Conservation (phyloP, 2,329 filamentous ascomycete species). For the Epichloe amarillans region DNA sequence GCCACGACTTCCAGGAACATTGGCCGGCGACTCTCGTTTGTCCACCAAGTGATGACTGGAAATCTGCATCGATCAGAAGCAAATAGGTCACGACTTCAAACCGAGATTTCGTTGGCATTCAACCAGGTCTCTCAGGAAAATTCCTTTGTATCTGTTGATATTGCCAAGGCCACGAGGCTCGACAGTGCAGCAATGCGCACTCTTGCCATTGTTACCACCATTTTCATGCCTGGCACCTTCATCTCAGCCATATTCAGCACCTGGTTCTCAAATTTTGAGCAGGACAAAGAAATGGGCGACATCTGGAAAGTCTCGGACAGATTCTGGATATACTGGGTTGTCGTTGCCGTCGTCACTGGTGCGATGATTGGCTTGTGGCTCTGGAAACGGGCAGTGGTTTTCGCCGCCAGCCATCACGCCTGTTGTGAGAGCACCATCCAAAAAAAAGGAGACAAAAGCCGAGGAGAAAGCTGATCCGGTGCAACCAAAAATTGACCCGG, state of each 20-base stretch:
- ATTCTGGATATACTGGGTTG: constrained; percentile 25
- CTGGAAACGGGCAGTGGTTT: too few relatives aligned
- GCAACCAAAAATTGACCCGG: too few relatives aligned
- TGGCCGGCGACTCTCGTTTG: too few relatives aligned
- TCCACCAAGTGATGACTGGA: constrained; percentile 39
- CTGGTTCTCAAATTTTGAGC: constrained; percentile 24
- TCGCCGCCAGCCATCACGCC: too few relatives aligned
- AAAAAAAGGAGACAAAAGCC: too few relatives aligned
- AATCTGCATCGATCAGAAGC: too few relatives aligned
- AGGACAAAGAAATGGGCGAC: constrained; percentile 8
- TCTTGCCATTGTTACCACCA: constrained; percentile 32
- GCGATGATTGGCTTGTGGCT: not conserved
- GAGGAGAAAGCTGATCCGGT: too few relatives aligned
- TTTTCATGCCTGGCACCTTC: constrained; percentile 38
- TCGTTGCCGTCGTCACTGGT: constrained; percentile 18
- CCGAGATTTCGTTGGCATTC: constrained; percentile 23
- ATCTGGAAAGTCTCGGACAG: constrained; percentile 17
- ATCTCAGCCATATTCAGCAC: constrained; percentile 34
- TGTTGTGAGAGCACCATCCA: too few relatives aligned
- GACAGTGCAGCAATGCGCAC: constrained; percentile 40
- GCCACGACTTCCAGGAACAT: too few relatives aligned
- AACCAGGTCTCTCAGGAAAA: constrained; percentile 30
- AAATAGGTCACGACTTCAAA: too few relatives aligned
- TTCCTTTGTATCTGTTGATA: constrained; percentile 22
- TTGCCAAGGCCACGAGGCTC: constrained; percentile 24